Percentiles rank a stretch among this genome's conserved stretches.
Conservation (phyloP, 2,329 filamentous ascomycete genomes). For the Mycogone perniciosa region DNA sequence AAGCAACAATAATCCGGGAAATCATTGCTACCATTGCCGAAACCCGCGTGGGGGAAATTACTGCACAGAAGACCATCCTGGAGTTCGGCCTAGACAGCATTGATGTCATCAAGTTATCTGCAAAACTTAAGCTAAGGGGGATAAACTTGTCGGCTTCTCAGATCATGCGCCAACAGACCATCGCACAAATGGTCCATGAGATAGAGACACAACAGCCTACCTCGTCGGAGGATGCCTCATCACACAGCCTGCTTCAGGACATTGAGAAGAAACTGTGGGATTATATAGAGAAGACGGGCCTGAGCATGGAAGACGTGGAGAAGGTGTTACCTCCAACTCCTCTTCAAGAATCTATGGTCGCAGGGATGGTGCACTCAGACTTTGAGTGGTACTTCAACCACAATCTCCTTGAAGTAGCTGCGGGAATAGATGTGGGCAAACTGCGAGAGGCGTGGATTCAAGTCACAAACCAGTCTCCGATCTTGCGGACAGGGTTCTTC, state of each 20-base stretch:
- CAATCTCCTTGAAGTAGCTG: conserved; percentile 60
- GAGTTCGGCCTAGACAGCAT: conserved; percentile 88
- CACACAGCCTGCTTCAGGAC: conserved; percentile 13
- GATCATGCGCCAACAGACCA: conserved; percentile 68
- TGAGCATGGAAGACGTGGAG: conserved; percentile 41
- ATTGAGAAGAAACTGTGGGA: conserved; percentile 29
- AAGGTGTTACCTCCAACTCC: conserved; percentile 68
- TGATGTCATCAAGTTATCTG: conserved; percentile 78
- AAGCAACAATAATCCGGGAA: conserved; percentile 47
- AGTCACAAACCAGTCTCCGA: conserved; percentile 56
- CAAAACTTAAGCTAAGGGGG: conserved; percentile 56
- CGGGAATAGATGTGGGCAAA: conserved; percentile 45
- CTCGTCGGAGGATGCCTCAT: not conserved
- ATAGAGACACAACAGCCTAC: not conserved
- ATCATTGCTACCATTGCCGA: conserved; percentile 60
- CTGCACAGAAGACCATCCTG: conserved; percentile 60
- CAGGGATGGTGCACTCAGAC: conserved; percentile 70
- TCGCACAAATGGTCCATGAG: conserved; percentile 48
- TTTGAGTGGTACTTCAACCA: conserved; percentile 81
- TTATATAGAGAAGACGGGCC: conserved; percentile 30
- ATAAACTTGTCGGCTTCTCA: conserved; percentile 62
- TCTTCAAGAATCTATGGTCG: conserved; percentile 80
- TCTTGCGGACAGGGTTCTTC: conserved; percentile 69
- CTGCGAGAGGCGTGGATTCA: conserved; percentile 56
- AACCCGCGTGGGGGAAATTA: conserved; percentile 44